Evolutionary conservation across 2,329 filamentous ascomycete genomes (phyloP), one percentile per base, ranked within the genome.

Genomic region (Chaetomium globosum): DNA sequence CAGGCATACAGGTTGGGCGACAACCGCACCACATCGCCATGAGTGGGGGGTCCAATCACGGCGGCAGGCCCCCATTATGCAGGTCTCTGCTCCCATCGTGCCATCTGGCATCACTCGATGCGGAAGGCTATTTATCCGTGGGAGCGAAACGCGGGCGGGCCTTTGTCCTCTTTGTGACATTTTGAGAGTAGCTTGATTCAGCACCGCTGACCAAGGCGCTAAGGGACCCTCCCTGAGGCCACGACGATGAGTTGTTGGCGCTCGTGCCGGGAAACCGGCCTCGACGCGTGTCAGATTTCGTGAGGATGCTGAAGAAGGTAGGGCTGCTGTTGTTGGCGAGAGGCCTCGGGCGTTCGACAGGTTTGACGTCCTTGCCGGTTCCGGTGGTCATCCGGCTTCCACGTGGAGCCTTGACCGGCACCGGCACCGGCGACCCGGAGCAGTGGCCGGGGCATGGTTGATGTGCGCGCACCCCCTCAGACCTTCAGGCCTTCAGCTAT

Each of bases 51-150:
- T 51, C 71, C 71, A 72, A 72, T 72, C 71, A 71, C 68, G 63
- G 31, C 66, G 65, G 68, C 67, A 69, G 66, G 57, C 55, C 43
- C 67, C 51, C 65, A 65, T 56, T 65, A 63, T 72, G 71, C 70
- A 70, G 66, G 63, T 65, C 56, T 54, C 61, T 59, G 57, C 65
- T 59, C 61, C 59, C 59, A 59, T 66, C 55, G 63, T 72, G 71
- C 69, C 70, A 72, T 72, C 67, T 72, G 71, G 68, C 71, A 72
- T 69, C 70, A 69, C 67, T 70, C 43, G 66, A 69, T 67, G 69
- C 65, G 65, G 65, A 61, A 51, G 31, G 55, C n/a, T 36, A 66
- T 68, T 69, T 71, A 69, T 54, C 69, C 65, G 68, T 46, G 51
- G 51, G 51, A 60, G 63, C 30, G 43, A n/a, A 65, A 65, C 10